Evolutionary conservation across 1,139 yeast genomes (phyloP), one percentile per base, ranked within the genome.

Genomic region (Blastobotrys persicus): DNA sequence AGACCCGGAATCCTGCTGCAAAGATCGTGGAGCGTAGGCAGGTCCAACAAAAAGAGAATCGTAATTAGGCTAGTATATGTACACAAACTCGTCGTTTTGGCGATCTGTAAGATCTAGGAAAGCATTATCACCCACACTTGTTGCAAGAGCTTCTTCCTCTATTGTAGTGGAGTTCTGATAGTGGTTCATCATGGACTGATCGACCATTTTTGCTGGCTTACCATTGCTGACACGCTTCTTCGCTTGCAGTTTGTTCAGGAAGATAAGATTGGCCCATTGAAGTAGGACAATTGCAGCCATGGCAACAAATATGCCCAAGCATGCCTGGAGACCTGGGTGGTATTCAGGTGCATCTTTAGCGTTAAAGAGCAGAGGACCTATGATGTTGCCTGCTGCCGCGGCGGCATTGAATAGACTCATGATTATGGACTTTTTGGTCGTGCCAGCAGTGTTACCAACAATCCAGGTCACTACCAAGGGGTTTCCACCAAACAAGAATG

Each of bases 341-440:
- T 80, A 81, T 11, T 56, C 55, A 16, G 86, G 86, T 1, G 80
- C 79, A 61, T 81, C 79, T 5, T 55, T 56, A 0, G 71, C 65
- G 45, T 71, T 62, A 61, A 80, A 80, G 1, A 83, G 77, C 56
- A 78, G 83, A 1, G 85, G 81, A 3, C 85, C 85, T 46, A 75
- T 66, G 47, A 78, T 68, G 58, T 80, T 80, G 31, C 86, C 86
- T 34, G 76, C 78, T 57, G 84, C 79, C 64, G 79, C 81, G 2
- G 78, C 81, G 47, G 81, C 66, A 52, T 80, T 70, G 46, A 79
- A 60, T 65, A 77, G 49, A 1, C 73, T 70, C 44, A 64, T 65
- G 40, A 73, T 72, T 38, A 78, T 73, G 46, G 69, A 67, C 62
- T 77, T 80, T 63, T 81, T 81, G 33, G 86, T 80, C 52, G 79